phyloP scores from a whole-genome alignment of 2,329 filamentous ascomycete species.

The Trichoderma aggressivum region DNA sequence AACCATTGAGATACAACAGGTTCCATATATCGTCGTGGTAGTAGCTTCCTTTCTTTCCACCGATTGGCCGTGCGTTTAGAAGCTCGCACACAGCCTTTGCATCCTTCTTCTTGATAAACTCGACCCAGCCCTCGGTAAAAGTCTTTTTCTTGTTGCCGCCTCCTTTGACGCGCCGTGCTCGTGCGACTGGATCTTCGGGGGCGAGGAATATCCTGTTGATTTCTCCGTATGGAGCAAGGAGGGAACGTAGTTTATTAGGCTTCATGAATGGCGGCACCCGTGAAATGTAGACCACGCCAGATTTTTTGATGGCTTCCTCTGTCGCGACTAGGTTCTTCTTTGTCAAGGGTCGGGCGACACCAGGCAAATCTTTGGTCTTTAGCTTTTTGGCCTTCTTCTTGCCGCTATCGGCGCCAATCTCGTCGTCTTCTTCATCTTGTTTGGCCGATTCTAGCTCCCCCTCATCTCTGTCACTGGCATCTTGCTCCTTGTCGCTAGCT shows the following conservation, averaged over 20 bases:
- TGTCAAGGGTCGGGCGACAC: constrained; percentile 52
- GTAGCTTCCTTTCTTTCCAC: constrained; percentile 78
- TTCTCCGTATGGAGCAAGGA: constrained; percentile 70
- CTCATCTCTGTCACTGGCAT: constrained; percentile 30
- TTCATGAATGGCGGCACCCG: constrained; percentile 88
- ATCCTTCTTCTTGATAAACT: constrained; percentile 72
- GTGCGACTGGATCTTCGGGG: constrained; percentile 66
- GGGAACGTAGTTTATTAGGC: constrained; percentile 69
- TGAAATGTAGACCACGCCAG: constrained; percentile 79
- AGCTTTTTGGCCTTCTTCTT: constrained; percentile 25
- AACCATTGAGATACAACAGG: constrained; percentile 74
- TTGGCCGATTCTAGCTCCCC: constrained; percentile 25
- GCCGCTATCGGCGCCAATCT: constrained; percentile 20
- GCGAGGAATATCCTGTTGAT: constrained; percentile 77
- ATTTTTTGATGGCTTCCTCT: constrained; percentile 64
- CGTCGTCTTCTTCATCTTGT: constrained; percentile 25
- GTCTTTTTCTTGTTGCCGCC: constrained; percentile 81
- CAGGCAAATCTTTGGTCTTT: constrained; percentile 40
- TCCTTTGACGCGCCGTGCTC: constrained; percentile 62
- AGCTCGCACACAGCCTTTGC: constrained; percentile 74
- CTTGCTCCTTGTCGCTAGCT: constrained; percentile 33
- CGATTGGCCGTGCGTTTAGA: constrained; percentile 73
- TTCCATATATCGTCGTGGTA: constrained; percentile 89
- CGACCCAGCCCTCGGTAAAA: constrained; percentile 85
- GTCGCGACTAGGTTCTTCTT: constrained; percentile 67